Percentiles rank a stretch among this genome's conserved stretches.
Evolutionary conservation across 2,329 filamentous ascomycete species (phyloP).

Genomic region (Beauveria varroae): DNA sequence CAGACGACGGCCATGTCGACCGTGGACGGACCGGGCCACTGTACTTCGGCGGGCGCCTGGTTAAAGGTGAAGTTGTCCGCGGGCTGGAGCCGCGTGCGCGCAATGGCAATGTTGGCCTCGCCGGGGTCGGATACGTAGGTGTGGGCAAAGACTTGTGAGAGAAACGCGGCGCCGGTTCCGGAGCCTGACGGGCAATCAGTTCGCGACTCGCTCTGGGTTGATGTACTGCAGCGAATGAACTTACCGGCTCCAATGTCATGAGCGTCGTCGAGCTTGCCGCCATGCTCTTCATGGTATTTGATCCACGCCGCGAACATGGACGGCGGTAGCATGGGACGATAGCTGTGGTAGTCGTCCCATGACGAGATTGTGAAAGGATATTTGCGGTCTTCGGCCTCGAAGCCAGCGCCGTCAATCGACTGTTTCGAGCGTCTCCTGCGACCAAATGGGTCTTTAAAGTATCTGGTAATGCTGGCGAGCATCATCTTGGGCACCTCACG

Average conservation of each 20-base stretch:
- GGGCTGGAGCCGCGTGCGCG: neutral
- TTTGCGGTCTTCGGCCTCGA: slow-evolving; percentile 3
- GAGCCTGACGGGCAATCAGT: neutral
- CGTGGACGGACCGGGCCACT: neutral
- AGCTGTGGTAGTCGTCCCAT: slow-evolving; percentile 8
- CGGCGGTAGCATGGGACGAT: slow-evolving; percentile 1
- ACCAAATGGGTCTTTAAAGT: neutral
- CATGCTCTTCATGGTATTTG: slow-evolving; percentile 3
- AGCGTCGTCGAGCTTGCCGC: slow-evolving; percentile 4
- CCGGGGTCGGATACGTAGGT: slow-evolving; percentile 11
- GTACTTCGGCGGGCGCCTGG: slow-evolving; percentile 1
- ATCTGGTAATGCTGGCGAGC: neutral
- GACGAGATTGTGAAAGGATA: slow-evolving; percentile 10
- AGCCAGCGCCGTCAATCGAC: neutral
- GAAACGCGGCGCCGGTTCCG: slow-evolving; percentile 6
- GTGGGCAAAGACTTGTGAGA: slow-evolving; percentile 5
- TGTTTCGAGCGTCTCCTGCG: neutral
- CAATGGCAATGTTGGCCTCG: slow-evolving; percentile 9
- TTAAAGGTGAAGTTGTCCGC: neutral
- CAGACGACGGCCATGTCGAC: slow-evolving; percentile 10
- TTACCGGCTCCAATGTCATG: slow-evolving; percentile 10
- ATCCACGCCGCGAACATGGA: slow-evolving; percentile 11
- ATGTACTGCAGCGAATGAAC: neutral
- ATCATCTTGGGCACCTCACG: neutral
- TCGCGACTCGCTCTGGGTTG: no score